Evolutionary conservation across 1,139 yeast genomes (phyloP), one percentile per base, ranked within the genome.

Genomic region (Geotrichum phurueaensis): DNA sequence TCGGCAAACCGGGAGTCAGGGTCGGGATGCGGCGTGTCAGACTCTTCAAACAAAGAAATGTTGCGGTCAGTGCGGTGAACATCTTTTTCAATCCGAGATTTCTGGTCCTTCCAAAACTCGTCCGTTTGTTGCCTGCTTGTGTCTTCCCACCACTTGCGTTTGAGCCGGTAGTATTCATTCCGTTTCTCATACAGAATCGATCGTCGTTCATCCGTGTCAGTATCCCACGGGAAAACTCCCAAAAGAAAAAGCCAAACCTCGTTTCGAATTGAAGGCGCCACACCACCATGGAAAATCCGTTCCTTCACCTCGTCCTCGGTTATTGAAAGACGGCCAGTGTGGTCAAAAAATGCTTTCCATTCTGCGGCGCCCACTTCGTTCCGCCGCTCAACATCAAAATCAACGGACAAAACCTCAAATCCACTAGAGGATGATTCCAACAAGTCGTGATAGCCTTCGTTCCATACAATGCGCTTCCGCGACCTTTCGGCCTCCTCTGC

Each of bases 1-100:
- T 77, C 81, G 22, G 82, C 84, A 57, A 78, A 80, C 31, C 82
- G 79, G 51, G 78, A 74, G 27, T 78, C 80, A n/a, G 82, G 84
- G 57, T 80, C 84, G 0, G 80, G 79, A 59, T 77, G 79, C 1
- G 79, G 79, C n/a, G 76, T 75, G 55, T 78, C 84, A 61, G 78
- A 76, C 51, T 80, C 81, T 68, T 81, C 80, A 75, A 86, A 89
- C 7, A 92, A 74, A 0, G 83, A 81, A 59, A 91, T 73, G 56
- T 86, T 81, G 52, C 99, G 80, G 74, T 94, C 99, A 6, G 97
- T 94, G 65, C 99, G 81, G 65, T 87, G 89, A 31, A 94, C 89
- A 75, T 94, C 99, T 73, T 94, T 94, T 68, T 92, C 96, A 65
- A 95, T 92, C 63, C 98, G 81, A 63, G 84, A 84, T 65, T 86